Evolutionary conservation across 2,329 filamentous ascomycete species (phyloP), one percentile per base, ranked within the genome.

Genomic region (Trichoderma afroharzianum): DNA sequence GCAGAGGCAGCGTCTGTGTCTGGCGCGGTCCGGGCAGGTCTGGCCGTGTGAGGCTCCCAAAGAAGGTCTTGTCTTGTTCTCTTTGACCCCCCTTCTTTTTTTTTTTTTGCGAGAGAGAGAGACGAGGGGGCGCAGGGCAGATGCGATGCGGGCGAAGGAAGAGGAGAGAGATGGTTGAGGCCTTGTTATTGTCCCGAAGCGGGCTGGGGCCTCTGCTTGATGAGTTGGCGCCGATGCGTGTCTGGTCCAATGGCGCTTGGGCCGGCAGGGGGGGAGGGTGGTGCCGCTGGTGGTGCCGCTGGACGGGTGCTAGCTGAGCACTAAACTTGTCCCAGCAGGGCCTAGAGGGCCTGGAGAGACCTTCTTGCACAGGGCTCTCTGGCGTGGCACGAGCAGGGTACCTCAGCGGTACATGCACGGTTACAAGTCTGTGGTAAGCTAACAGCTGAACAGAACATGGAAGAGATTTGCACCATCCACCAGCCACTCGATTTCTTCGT

Each of bases 201-300:
- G 68, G 74, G 71, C 71, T 69, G 72, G 74, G 74, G 68, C 53
- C 68, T 71, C 69, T 71, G 73, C 67, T 69, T 81, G 81, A 82
- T 82, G 81, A 79, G 80, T 75, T 82, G 81, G 80, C 81, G 80
- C 80, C 76, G 80, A 76, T 74, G 75, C 75, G 74, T 75, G 57
- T 33, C 78, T 75, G 33, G 76, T 73, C 81, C 81, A 82, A 82
- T 82, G 74, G 76, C 73, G 75, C 75, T 73, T 70, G 75, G 71
- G 66, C 66, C 59, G 63, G 74, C 78, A 74, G 74, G 79, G 78
- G 78, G 79, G 78, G 77, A 36, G 66, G 69, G 67, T 72, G 75
- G 73, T 69, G 70, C 73, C 63, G 63, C 66, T 68, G 66, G 30
- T 72, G 75, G 73, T 68, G 70, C 73, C 63, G 63, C 66, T 69